These are phyloP conservation scores for Eimeria brunetti DNA, from an alignment of 169 alveolate species.

Conservation along the genomic window DNA sequence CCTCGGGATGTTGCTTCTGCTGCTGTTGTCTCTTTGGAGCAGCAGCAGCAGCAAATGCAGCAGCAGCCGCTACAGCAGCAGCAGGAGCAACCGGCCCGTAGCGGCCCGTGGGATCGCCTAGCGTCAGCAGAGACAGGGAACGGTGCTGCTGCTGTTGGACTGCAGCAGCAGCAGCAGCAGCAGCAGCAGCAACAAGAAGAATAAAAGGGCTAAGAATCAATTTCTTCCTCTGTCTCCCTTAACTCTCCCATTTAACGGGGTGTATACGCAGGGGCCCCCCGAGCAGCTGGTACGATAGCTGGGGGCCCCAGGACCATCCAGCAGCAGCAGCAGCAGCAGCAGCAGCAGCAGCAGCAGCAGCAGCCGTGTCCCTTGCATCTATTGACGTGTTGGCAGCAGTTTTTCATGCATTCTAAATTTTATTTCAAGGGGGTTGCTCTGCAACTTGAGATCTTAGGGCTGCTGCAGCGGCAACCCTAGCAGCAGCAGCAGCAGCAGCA, in stretches of 20 bases:
- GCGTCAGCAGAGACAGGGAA: conserved; percentile 8
- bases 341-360: conserved; percentile 43
- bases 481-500: conserved; percentile 31
- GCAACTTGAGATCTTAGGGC: not conserved
- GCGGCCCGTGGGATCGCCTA: conserved; percentile 12
- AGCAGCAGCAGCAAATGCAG: not conserved
- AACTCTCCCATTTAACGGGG: not conserved
- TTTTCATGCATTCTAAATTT: not conserved
- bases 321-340: conserved; percentile 53
- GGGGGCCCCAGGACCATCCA: conserved; percentile 35
- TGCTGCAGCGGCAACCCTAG: conserved; percentile 17
- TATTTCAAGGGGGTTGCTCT: not conserved
- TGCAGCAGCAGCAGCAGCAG: conserved; percentile 19
- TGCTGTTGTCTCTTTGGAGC: not conserved
- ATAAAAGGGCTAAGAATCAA: not conserved
- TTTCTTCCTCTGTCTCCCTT: not conserved
- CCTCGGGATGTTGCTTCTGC: not conserved
- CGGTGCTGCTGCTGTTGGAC: not conserved
- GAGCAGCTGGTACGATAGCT: not conserved
- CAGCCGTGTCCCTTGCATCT: not conserved
- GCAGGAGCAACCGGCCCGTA: conserved; percentile 2
- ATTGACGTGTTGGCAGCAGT: not conserved
- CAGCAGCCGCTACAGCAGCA: conserved; percentile 20
- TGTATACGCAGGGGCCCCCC: not conserved
- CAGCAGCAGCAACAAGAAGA: not conserved